phyloP scores from a whole-genome alignment of 2,329 filamentous ascomycete species.

The Fusarium sp. region DNA sequence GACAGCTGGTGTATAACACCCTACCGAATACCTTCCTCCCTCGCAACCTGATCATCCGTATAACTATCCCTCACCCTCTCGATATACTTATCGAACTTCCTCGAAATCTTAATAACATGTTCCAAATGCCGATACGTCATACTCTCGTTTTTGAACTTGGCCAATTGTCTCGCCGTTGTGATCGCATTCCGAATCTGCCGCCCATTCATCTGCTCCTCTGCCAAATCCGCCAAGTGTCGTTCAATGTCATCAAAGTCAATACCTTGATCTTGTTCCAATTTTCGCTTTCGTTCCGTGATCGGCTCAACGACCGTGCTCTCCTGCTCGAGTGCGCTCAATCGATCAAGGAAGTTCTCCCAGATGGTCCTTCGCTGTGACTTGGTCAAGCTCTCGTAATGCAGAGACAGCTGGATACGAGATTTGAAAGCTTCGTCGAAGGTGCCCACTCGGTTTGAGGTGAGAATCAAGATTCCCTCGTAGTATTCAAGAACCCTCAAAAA shows the following conservation, averaged over 20 bases:
- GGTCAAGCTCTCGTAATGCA: constrained; percentile 48
- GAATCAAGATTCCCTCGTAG: constrained; percentile 51
- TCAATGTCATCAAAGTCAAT: constrained; percentile 38
- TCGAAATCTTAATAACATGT: constrained; percentile 9
- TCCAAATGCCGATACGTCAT: constrained; percentile 8
- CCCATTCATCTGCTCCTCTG: constrained; percentile 53
- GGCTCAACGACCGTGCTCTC: accelerated
- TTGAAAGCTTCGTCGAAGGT: constrained; percentile 50
- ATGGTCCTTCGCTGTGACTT: constrained; percentile 11
- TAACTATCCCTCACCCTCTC: constrained; percentile 1
- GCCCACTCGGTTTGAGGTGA: constrained; percentile 52
- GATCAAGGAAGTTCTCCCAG: background rate
- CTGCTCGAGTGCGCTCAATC: background rate
- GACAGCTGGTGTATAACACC: no score
- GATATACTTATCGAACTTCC: constrained; percentile 18
- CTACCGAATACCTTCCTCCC: background rate
- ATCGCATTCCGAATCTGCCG: constrained; percentile 56
- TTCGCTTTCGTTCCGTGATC: background rate
- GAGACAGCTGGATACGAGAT: constrained; percentile 43
- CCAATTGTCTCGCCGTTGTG: constrained; percentile 44
- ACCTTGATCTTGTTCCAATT: background rate
- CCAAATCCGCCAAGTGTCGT: constrained; percentile 43
- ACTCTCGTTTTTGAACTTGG: constrained; percentile 11
- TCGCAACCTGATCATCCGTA: background rate
- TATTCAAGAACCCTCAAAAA: constrained; percentile 52